phyloP scores from a whole-genome alignment of 2,329 filamentous ascomycete species.

The Xylaria arbuscula region DNA sequence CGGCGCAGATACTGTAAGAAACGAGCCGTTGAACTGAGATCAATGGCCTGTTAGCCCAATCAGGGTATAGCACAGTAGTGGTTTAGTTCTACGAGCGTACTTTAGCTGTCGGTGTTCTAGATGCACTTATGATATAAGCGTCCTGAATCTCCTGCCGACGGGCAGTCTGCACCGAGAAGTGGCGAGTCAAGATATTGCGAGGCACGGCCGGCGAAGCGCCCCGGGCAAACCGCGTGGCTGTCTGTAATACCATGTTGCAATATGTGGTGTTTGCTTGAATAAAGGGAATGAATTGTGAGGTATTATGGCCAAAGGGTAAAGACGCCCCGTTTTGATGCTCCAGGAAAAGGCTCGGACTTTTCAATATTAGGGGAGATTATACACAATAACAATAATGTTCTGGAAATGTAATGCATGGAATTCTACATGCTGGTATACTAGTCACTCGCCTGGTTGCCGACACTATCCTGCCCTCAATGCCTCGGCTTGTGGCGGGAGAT shows the following conservation, averaged over 20 bases:
- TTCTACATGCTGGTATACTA: background rate
- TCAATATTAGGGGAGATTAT: background rate
- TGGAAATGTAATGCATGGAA: background rate
- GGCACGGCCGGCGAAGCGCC: slow-evolving; percentile 38
- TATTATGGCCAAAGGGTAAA: background rate
- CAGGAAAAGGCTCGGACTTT: no score
- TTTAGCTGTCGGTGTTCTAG: slow-evolving; percentile 90
- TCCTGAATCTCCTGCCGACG: slow-evolving; percentile 79
- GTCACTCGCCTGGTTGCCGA: slow-evolving; percentile 17
- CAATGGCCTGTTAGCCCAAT: slow-evolving; percentile 11
- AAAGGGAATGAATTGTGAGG: background rate
- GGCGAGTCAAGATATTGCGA: slow-evolving; percentile 51
- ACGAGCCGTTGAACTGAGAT: slow-evolving; percentile 91
- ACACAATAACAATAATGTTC: background rate
- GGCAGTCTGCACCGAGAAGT: slow-evolving; percentile 59
- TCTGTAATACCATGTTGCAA: slow-evolving; percentile 44
- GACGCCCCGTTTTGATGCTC: background rate
- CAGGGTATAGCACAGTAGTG: background rate
- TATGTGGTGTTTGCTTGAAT: slow-evolving; percentile 1
- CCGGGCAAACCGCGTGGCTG: slow-evolving; percentile 42
- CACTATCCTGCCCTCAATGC: slow-evolving; percentile 30
- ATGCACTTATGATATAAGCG: slow-evolving; percentile 91
- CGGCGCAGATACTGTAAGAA: slow-evolving; percentile 84
- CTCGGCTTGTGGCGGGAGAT: slow-evolving; percentile 44
- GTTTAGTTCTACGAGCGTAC: slow-evolving; percentile 57